Evolutionary conservation across 2,329 filamentous ascomycete genomes (phyloP).

Genomic region (Fusarium subtropicale): DNA sequence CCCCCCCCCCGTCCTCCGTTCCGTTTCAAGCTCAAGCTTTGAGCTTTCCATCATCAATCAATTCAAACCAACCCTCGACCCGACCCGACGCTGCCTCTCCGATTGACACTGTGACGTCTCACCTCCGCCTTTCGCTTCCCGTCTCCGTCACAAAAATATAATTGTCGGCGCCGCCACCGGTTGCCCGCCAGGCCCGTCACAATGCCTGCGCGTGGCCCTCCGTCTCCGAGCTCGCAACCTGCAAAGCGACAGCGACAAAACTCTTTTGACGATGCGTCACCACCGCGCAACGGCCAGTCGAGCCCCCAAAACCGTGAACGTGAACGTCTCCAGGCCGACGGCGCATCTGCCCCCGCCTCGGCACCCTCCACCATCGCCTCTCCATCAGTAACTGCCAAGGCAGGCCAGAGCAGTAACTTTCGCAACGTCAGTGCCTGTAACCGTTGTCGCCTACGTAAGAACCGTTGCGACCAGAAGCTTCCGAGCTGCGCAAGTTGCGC

Average conservation of each 20-base stretch:
- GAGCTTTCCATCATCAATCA: slow-evolving; percentile 30
- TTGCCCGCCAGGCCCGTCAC: slow-evolving; percentile 48
- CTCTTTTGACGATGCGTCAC: slow-evolving; percentile 62
- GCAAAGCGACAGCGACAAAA: slow-evolving; percentile 68
- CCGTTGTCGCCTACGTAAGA: slow-evolving; percentile 90
- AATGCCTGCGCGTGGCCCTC: slow-evolving; percentile 61
- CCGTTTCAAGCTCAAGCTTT: slow-evolving; percentile 24
- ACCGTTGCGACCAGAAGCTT: slow-evolving; percentile 92
- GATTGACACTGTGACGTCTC: slow-evolving; percentile 14
- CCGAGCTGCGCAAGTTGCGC: slow-evolving; percentile 92
- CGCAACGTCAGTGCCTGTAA: slow-evolving; percentile 95
- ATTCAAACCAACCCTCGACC: neutral
- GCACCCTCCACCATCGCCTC: slow-evolving; percentile 44
- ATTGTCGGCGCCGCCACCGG: slow-evolving; percentile 38
- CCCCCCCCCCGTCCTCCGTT: slow-evolving; percentile 26
- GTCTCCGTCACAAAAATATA: slow-evolving; percentile 26
- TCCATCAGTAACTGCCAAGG: slow-evolving; percentile 53
- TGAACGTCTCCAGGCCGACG: slow-evolving; percentile 48
- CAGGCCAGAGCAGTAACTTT: slow-evolving; percentile 74
- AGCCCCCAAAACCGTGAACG: slow-evolving; percentile 44
- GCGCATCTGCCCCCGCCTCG: slow-evolving; percentile 48
- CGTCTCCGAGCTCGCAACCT: slow-evolving; percentile 63
- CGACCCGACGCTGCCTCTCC: neutral
- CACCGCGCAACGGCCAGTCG: slow-evolving; percentile 51
- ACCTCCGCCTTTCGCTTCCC: slow-evolving; percentile 12